A percentile compares a stretch with the other conserved stretches of the same genome.
These are phyloP conservation scores for Tetraselmis chui DNA, from an alignment of 139 green algal species.

Conservation along the genomic window DNA sequence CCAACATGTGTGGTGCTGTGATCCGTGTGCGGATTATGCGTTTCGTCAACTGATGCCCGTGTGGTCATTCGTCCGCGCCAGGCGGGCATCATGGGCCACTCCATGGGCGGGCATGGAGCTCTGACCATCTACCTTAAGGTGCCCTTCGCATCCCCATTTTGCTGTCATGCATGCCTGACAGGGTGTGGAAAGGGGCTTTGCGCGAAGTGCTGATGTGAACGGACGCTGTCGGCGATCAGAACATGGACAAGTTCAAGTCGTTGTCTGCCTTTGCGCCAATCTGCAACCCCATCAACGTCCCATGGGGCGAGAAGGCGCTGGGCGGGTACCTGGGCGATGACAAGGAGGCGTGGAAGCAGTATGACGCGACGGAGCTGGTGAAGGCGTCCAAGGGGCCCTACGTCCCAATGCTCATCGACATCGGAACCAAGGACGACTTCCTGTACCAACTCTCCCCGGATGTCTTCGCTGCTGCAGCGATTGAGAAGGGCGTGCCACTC, in stretches of 20 bases:
- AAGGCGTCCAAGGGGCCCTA: slow-evolving; percentile 35
- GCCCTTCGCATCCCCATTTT: too few species aligned
- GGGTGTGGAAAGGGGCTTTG: too few species aligned
- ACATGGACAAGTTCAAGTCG: slow-evolving; percentile 66
- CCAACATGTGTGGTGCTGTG: too few species aligned
- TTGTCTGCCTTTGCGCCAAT: slow-evolving; percentile 90
- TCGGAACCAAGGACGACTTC: slow-evolving; percentile 74
- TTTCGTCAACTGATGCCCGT: too few species aligned
- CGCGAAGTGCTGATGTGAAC: too few species aligned
- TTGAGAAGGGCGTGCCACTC: slow-evolving; percentile 36
- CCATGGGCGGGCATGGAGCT: slow-evolving; percentile 89
- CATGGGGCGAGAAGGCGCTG: slow-evolving; percentile 92
- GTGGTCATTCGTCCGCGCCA: too few species aligned
- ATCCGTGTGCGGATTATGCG: too few species aligned
- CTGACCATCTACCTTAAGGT: slow-evolving; percentile 71
- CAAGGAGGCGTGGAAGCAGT: slow-evolving; percentile 55
- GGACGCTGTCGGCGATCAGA: too few species aligned
- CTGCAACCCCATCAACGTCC: slow-evolving; percentile 69
- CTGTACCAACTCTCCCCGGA: slow-evolving; percentile 76
- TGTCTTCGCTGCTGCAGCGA: slow-evolving; percentile 57
- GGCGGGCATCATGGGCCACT: slow-evolving; percentile 64
- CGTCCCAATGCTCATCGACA: slow-evolving; percentile 56
- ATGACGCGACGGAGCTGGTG: slow-evolving; percentile 83
- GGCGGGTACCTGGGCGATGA: slow-evolving; percentile 74
- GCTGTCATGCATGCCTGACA: too few species aligned